Base-by-base conservation (phyloP, 306 rosid genomes). In the Oemleria cerasiformis region DNA sequence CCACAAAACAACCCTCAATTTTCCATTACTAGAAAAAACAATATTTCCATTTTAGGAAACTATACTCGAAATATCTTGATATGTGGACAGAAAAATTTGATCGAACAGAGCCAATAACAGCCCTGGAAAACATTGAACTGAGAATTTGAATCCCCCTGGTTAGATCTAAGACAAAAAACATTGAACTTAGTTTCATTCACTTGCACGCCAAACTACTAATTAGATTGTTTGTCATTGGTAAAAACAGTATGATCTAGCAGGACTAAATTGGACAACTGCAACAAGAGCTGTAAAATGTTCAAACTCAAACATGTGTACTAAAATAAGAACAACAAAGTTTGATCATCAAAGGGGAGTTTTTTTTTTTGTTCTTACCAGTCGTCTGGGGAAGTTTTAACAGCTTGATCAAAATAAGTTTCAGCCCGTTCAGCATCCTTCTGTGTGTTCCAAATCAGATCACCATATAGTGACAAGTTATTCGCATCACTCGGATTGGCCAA, bases 321-420 rank as follows among this genome's bases (percentile, higher is more conserved):
- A 41, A 5, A 19, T 2, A 66, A 15, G 57, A 47, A 48, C 43
- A 16, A 67, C 12, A 8, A 39, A 38, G 4, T n/a, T 51, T 51
- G 12, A 49, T 16, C 15, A 49, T 30, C 36, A 21, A 40, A 9
- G 38, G 38, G 51, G n/a, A 15, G 4, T 20, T 9, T 8, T 1
- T 9, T 8, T 1, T 16, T 13, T 11, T 11, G 5, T 16, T 68
- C 79, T 70, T 63, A 92, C 95, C 96, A 78, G 77, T 92, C 88
- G 53, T 85, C 77, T 1, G 96, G 96, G 43, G 90, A 69, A 68
- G 72, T 73, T 81, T 84, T 63, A 72, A 88, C 81, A 64, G 98
- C 97, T 87, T 78, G 92, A 75, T 87, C 76, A 80, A 81, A 87
- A 78, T 92, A 92, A 45, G 39, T 65, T 82, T 84, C 90, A 67